Evolutionary conservation across 805 yeast genomes (phyloP), one percentile per base, ranked within the genome.

Genomic region (Pichia eremophila): DNA sequence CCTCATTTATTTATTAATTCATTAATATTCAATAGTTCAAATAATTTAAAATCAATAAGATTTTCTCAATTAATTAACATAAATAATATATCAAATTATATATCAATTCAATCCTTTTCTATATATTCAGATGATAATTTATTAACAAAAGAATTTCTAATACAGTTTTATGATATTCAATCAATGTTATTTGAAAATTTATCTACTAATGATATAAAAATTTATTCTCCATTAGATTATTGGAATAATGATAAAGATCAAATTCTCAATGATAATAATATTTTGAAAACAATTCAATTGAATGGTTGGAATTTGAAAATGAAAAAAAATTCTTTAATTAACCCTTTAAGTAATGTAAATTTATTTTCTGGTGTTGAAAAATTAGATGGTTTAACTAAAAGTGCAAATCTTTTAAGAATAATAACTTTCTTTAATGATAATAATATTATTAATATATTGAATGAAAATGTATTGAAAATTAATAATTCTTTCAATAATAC

Each of bases 301-400:
- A 59, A 59, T 11, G 46, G 56, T 28, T 43, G 50, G 22, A 52
- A 44, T 8, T 53, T 48, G 46, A 58, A 60, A n/a, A n/a, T n/a
- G n/a, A n/a, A n/a, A n/a, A n/a, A n/a, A 40, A 53, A 46, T n/a
- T 44, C 49, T 7, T 60, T 61, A 2, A 29, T 35, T 2, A 38
- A 60, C 15, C 64, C 60, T 0, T 46, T 67, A 14, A 40, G 53
- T 1, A 57, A 60, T 31, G 49, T 62, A 6, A 60, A 63, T 8
- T 49, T 71, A 25, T 61, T 73, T 22, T 59, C 72, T 1, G 75
- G 72, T 0, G 58, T 69, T 1, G 58, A 61, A 29, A 70, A 67
- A 51, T 64, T 69, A 6, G 73, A 74, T 53, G 78, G 79, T 0
- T 46, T 71, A 3, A 61, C 72, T 8, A 63, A 60, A 45, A 63